A percentile compares a stretch with the other conserved stretches of the same genome.
Evolutionary conservation across 148 eudicot species (phyloP).

Genomic region (Suaeda aralocaspica): DNA sequence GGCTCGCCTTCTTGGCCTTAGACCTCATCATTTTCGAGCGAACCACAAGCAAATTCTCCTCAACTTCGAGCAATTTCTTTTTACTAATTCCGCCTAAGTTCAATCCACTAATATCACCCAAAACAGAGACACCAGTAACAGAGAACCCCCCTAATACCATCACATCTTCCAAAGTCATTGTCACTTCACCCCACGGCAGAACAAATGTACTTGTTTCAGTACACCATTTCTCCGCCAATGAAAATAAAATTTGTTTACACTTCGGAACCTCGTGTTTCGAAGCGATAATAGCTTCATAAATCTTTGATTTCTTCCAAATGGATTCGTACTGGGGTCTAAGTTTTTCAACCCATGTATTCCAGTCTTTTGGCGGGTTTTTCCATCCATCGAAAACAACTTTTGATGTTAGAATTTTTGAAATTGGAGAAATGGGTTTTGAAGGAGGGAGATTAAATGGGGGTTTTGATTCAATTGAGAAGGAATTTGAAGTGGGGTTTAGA

Average conservation of each 20-base stretch:
- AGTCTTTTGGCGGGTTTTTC: conserved; percentile 19
- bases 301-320: conserved; percentile 27
- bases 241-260: conserved; percentile 10
- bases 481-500: conserved; percentile 27
- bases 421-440: conserved; percentile 4
- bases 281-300: conserved; percentile 29
- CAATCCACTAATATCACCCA: not conserved
- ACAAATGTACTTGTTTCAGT: conserved; percentile 32
- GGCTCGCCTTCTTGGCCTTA: not conserved
- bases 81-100: not conserved
- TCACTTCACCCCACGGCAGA: conserved; percentile 44
- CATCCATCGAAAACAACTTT: conserved; percentile 29
- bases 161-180: conserved; percentile 42
- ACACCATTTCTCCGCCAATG: conserved; percentile 32
- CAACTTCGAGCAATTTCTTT: conserved; percentile 15
- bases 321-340: conserved; percentile 14
- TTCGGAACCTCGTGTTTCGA: conserved; percentile 19
- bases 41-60: conserved; percentile 19
- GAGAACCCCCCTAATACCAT: conserved; percentile 42
- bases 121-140: conserved; percentile 34
- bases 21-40: not conserved
- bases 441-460: not conserved
- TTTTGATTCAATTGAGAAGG: not conserved
- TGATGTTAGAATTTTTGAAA: not conserved
- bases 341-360: conserved; percentile 38